Conservation (phyloP, 805 yeast species). For the Yarrowia phangngaensis region DNA sequence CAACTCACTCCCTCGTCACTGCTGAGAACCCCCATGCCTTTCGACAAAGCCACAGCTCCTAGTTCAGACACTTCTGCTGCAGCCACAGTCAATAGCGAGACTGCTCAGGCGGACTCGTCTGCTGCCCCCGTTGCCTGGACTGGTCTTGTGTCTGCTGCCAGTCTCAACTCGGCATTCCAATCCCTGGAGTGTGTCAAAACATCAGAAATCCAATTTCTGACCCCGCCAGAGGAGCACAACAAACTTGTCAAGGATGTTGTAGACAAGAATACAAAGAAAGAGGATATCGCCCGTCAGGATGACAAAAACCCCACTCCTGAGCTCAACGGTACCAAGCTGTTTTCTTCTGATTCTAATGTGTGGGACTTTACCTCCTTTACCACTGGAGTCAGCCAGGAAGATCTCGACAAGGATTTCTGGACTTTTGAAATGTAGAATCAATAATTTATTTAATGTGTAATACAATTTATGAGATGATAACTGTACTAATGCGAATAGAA, state of each 20-base stretch:
- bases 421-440: slow-evolving; percentile 29
- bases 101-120: background rate
- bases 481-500: too few species aligned
- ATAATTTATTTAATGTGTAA: slow-evolving; percentile 17
- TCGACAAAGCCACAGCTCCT: slow-evolving; percentile 31
- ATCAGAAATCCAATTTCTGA: slow-evolving; percentile 34
- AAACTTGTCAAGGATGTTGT: slow-evolving; percentile 17
- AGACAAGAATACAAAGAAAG: slow-evolving; percentile 25
- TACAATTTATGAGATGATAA: background rate
- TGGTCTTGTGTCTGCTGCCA: slow-evolving; percentile 37
- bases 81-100: slow-evolving; percentile 16
- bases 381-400: slow-evolving; percentile 31
- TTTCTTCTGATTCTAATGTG: slow-evolving; percentile 24
- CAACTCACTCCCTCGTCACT: slow-evolving; percentile 18
- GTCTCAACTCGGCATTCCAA: slow-evolving; percentile 38
- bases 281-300: background rate
- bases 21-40: slow-evolving; percentile 21
- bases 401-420: slow-evolving; percentile 34
- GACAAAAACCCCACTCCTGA: background rate
- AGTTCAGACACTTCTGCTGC: slow-evolving; percentile 30
- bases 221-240: slow-evolving; percentile 35
- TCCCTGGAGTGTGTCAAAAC: slow-evolving; percentile 36
- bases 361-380: slow-evolving; percentile 35
- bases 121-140: slow-evolving; percentile 31
- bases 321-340: slow-evolving; percentile 2